A percentile compares a stretch with the other conserved stretches of the same genome.
Conservation (phyloP, 2,329 filamentous ascomycete species). For the Alternaria angustiovoidea region DNA sequence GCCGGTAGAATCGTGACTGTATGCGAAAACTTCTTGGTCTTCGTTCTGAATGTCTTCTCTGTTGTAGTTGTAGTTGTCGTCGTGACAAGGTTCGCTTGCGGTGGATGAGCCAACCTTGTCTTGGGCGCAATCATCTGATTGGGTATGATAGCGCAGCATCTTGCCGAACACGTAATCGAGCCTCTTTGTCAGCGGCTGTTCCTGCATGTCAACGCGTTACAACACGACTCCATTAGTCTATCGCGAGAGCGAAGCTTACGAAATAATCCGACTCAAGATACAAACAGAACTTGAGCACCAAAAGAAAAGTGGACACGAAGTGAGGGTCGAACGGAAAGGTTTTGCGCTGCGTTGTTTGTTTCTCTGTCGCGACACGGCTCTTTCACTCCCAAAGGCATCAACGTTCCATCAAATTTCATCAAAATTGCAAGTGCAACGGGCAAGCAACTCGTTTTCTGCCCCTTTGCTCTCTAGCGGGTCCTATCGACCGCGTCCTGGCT, state of each 20-base stretch:
- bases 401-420: conserved; percentile 30
- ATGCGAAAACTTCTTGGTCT: background rate
- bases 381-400: conserved; percentile 26
- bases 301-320: background rate
- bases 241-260: background rate
- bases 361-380: conserved; percentile 14
- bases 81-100: conserved; percentile 12
- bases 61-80: conserved; percentile 12
- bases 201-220: conserved; percentile 6
- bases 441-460: background rate
- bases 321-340: background rate
- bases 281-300: background rate
- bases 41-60: conserved; percentile 11
- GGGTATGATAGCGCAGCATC: conserved; percentile 26
- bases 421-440: conserved; percentile 11
- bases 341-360: conserved; percentile 10
- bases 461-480: background rate
- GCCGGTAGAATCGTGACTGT: background rate
- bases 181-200: conserved; percentile 26
- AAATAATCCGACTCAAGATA: background rate
- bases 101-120: conserved; percentile 21
- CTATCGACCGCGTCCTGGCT: background rate
- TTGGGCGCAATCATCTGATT: conserved; percentile 29
- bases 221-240: conserved; percentile 7
- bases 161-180: conserved; percentile 40